Base-by-base conservation (phyloP, 202 grass and related monocot species). In the Zoysia matrella region DNA sequence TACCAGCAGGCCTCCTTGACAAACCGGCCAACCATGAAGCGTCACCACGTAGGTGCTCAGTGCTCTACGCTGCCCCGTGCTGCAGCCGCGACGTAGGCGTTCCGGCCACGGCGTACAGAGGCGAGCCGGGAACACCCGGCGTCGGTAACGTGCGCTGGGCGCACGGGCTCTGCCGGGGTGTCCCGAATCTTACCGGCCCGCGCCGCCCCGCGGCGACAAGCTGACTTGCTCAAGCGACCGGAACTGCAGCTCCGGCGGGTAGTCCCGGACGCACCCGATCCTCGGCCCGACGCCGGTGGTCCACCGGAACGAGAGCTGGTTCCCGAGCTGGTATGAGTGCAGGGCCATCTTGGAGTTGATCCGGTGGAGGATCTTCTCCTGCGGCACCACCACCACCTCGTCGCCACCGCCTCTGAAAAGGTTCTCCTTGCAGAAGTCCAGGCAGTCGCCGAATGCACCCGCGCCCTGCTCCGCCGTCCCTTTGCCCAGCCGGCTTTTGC, bases 221-320 rank as follows among this genome's bases (percentile, higher is more conserved):
- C 77, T 88, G 48, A 98, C 88, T 72, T 97, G 90, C 81, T 91
- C 88, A 55, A 97, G 63, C 30, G 85, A 89, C 8, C 69, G 92
- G 72, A 88, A 83, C 80, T 91, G 90, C 47, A 98, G 91, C 86
- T 95, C 95, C 36, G 92, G 90, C 6, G 92, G 95, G 73, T 98
- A 93, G 85, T 91, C 95, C 74, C 92, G 76, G 64, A 98, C 92
- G 65, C 91, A 92, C 2, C 95, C 95, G 40, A 98, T 98, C 72
- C 95, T 82, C 1, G 92, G 95, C 16, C 95, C 95, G 0, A 67
- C 95, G 52, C 95, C 92, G 16, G 95, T 95, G 52, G 88, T 95
- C 92, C 92, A 95, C 74, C 88, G 90, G 65, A 76, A 87, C n/a
- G 92, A 88, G 15, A 98, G 80, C 57, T 98, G 90, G 84, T 92